Evolutionary conservation across 73 alveolate species (phyloP).

Genomic region (Effrenium voratum): DNA sequence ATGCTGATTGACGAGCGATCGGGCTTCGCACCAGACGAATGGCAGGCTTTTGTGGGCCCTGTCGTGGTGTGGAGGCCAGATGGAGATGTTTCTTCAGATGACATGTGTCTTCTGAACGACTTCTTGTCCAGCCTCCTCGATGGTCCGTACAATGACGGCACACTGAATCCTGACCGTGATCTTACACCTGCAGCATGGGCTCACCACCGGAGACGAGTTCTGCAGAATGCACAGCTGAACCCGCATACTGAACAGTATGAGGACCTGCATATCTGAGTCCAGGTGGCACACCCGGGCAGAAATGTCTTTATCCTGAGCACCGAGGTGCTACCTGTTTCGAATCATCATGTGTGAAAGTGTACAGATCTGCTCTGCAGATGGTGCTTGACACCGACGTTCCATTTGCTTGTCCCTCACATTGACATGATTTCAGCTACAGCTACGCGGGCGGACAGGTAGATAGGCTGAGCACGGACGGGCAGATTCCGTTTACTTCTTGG

Average conservation of each 20-base stretch:
- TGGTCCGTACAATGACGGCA: conserved; percentile 5
- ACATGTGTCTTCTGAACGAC: conserved; percentile 14
- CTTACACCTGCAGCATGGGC: conserved; percentile 10
- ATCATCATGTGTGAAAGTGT: too few relatives aligned
- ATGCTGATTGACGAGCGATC: background rate
- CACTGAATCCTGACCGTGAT: background rate
- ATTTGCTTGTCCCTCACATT: too few relatives aligned
- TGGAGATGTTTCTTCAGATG: background rate
- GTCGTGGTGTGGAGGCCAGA: conserved; percentile 22
- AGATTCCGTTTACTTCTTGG: too few relatives aligned
- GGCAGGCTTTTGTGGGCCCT: conserved; percentile 15
- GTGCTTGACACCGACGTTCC: too few relatives aligned
- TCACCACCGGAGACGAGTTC: background rate
- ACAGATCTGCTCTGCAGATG: too few relatives aligned
- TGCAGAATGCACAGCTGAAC: background rate
- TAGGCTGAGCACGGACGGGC: too few relatives aligned
- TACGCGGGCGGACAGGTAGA: too few relatives aligned
- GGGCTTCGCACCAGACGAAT: background rate
- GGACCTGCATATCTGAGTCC: background rate
- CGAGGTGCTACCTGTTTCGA: too few relatives aligned
- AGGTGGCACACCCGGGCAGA: too few relatives aligned
- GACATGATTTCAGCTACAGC: too few relatives aligned
- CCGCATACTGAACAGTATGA: background rate
- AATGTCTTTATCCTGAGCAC: too few relatives aligned
- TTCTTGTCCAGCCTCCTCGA: conserved; percentile 6